A percentile compares a stretch with the other conserved stretches of the same genome.
Conservation (phyloP, 2,329 filamentous ascomycete species). For the Thermothelomyces thermophilus region DNA sequence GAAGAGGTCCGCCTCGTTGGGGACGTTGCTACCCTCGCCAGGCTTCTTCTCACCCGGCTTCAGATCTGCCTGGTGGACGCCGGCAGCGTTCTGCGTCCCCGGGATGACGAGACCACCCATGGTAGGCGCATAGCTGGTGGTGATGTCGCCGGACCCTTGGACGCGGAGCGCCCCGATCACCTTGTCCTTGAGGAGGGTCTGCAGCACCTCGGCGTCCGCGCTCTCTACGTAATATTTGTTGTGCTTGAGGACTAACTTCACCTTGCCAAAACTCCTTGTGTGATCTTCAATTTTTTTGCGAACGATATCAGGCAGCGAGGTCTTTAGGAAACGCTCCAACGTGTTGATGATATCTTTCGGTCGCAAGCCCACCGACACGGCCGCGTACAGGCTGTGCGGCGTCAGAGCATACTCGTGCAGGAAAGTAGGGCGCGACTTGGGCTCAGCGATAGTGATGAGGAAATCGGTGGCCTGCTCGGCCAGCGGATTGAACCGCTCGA, state of each 20-base stretch:
- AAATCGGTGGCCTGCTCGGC: constrained; percentile 88
- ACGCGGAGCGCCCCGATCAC: constrained; percentile 75
- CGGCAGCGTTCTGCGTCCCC: constrained; percentile 87
- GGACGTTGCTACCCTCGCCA: constrained; percentile 42
- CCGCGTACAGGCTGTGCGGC: constrained; percentile 88
- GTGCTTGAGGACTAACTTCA: constrained; percentile 89
- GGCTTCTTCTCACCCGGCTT: constrained; percentile 32
- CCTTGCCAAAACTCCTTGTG: constrained; percentile 88
- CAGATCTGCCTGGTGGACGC: constrained; percentile 64
- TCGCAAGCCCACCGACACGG: constrained; percentile 87
- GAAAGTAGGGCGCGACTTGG: constrained; percentile 79
- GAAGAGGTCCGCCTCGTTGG: constrained; percentile 62
- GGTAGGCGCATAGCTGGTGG: constrained; percentile 75
- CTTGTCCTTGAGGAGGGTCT: constrained; percentile 76
- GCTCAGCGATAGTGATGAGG: constrained; percentile 91
- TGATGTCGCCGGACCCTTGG: constrained; percentile 65
- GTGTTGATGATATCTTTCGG: constrained; percentile 86
- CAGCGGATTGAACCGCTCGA: constrained; percentile 89
- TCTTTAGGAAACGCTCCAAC: constrained; percentile 83
- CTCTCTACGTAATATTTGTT: constrained; percentile 94
- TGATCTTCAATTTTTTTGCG: constrained; percentile 70
- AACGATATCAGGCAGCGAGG: constrained; percentile 73
- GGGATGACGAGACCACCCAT: constrained; percentile 86
- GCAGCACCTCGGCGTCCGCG: constrained; percentile 77
- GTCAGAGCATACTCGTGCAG: constrained; percentile 93